Percentiles rank a stretch among this genome's conserved stretches.
phyloP scores from a whole-genome alignment of 495 filamentous ascomycete genomes.

The Hypoxylon fuscum region DNA sequence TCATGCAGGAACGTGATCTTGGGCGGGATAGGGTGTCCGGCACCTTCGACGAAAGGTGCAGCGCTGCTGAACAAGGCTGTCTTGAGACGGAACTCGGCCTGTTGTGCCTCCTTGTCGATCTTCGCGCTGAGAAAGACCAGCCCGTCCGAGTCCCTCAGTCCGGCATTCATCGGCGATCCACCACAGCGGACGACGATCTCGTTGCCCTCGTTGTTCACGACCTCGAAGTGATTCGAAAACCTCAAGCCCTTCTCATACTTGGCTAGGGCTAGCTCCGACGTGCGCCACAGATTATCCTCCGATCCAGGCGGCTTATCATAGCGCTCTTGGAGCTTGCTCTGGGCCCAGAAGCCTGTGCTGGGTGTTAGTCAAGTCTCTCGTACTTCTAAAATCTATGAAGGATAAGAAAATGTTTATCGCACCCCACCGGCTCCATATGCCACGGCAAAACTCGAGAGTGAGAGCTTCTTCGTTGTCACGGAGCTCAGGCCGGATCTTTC shows the following conservation, averaged over 20 bases:
- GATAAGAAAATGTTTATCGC: conserved; percentile 23
- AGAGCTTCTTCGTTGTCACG: conserved; percentile 68
- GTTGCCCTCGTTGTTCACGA: conserved; percentile 69
- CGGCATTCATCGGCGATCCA: conserved; percentile 66
- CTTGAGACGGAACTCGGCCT: conserved; percentile 74
- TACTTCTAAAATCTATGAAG: neutral
- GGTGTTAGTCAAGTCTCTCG: conserved; percentile 10
- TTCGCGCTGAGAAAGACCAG: conserved; percentile 73
- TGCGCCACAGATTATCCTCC: conserved; percentile 69
- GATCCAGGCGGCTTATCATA: conserved; percentile 72
- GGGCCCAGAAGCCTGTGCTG: conserved; percentile 66
- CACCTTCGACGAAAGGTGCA: conserved; percentile 46
- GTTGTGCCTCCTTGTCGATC: conserved; percentile 65
- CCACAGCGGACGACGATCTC: conserved; percentile 72
- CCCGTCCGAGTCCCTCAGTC: conserved; percentile 69
- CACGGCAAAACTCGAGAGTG: conserved; percentile 69
- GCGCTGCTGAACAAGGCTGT: conserved; percentile 65
- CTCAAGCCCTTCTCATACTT: conserved; percentile 69
- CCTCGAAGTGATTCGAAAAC: conserved; percentile 81
- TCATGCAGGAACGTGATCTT: conserved; percentile 67
- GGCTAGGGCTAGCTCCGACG: conserved; percentile 59
- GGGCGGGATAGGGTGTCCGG: conserved; percentile 63
- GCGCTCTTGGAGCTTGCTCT: conserved; percentile 67
- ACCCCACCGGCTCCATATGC: conserved; percentile 74
- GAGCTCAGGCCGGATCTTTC: conserved; percentile 70